Conservation (phyloP, 768 basidiomycete species). For the Tulasnella sp. region DNA sequence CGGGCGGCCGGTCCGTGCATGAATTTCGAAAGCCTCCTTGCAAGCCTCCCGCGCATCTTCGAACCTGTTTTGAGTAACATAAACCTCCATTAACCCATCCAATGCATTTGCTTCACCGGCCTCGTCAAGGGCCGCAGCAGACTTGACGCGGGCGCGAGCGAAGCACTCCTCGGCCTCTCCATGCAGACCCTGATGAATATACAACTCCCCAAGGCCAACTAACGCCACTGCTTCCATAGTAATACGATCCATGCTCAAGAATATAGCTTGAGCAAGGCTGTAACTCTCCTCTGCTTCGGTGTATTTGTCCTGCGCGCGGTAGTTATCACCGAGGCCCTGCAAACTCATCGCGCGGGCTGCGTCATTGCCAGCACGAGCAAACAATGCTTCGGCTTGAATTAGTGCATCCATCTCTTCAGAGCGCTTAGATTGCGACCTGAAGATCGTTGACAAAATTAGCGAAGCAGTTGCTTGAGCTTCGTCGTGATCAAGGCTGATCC, state of each 20-base stretch:
- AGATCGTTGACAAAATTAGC: not conserved
- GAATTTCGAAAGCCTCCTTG: no score
- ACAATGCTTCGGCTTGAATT: not conserved
- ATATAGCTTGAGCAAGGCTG: not conserved
- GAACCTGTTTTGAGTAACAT: no score
- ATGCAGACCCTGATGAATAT: not conserved
- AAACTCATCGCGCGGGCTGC: not conserved
- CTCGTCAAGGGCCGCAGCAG: no score
- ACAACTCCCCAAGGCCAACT: not conserved
- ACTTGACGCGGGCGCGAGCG: no score
- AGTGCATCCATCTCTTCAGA: not conserved
- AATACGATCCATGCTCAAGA: not conserved
- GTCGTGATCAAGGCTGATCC: not conserved
- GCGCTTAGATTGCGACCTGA: not conserved
- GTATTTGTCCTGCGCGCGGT: not conserved
- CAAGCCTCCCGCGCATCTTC: no score
- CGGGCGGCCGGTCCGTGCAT: no score
- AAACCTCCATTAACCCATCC: no score
- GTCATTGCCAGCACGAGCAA: not conserved
- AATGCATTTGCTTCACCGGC: no score
- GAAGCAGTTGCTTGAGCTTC: not conserved
- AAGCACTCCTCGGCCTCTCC: not conserved
- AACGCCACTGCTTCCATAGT: not conserved
- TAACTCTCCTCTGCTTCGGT: not conserved
- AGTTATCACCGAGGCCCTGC: not conserved